Base-by-base conservation (phyloP, 805 yeast genomes). In the Yamadazyma ubonensis region DNA sequence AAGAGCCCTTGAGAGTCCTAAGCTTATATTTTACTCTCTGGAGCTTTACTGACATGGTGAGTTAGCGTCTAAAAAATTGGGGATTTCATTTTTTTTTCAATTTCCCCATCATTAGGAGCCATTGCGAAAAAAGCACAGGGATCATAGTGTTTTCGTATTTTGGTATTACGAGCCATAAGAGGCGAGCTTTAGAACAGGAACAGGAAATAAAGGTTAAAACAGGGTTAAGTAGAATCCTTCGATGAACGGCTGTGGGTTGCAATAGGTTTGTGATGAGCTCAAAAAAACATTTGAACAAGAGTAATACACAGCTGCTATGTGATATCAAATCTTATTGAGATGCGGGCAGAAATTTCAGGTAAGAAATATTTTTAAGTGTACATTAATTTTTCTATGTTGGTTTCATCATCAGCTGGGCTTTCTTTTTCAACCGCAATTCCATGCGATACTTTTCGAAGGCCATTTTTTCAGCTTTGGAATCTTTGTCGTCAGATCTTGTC, bases 351-450 rank as follows among this genome's bases (percentile, higher is more conserved):
- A n/a, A n/a, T n/a, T n/a, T n/a, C n/a, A n/a, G n/a, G n/a, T n/a
- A n/a, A n/a, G n/a, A n/a, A n/a, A n/a, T n/a, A n/a, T n/a, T n/a
- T n/a, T n/a, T n/a, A n/a, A n/a, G n/a, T n/a, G n/a, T n/a, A n/a
- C n/a, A n/a, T n/a, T 20, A 12, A 20, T 6, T 11, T 11, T 6
- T 19, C 15, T 32, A 32, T 14, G 14, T 18, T 8, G 34, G 39
- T 23, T 23, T 64, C 49, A 69, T 45, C 23, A 62, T 53, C 49
- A 53, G 64, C 29, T 58, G 62, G 2, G 62, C 78, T 40, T 68
- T 65, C 56, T 67, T 71, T 53, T 73, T 71, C 28, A 75, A 50
- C 35, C 74, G 58, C 63, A 71, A 57, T 48, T 75, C 79, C 58
- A 75, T 49, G 33, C 75, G 52, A 17, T 63, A 40, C 50, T 72